Base-by-base conservation (phyloP, 139 green algal genomes). In the Eudorina sp. region DNA sequence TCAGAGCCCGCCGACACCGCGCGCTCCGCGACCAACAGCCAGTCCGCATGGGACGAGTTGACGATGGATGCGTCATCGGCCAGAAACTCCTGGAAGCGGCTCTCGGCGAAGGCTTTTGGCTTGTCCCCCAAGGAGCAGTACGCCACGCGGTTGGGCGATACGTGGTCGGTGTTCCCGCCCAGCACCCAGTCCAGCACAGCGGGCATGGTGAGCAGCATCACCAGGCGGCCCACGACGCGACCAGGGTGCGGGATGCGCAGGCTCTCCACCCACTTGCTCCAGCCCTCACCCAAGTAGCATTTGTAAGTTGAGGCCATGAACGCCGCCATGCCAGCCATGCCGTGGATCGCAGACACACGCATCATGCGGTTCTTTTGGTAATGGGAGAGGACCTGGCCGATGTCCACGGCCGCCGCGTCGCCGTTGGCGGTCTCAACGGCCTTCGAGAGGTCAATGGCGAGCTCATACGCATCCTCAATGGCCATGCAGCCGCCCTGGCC, bases 401-500 rank as follows among this genome's bases (percentile, higher is more conserved):
- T 53, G 55, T 89, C 34, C 8, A 89, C 70, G 3, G 40, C n/a
- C 34, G 60, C 31, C 18, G 34, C 60, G 45, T 85, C 60, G 36
- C 66, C 43, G 6, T 34, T 14, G n/a, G 53, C 86, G 16, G 83
- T n/a, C 18, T 84, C 68, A 45, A 93, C 79, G 14, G 90, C 89
- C 8, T 91, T 43, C 23, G 58, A 88, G 18, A 98, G 84, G 83
- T 95, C 92, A 23, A 89, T 70, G 3, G 90, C 92, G 46, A 98
- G 92, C 90, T 97, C 92, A 90, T 95, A 97, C 2, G 93, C 96
- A 68, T 98, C 96, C 91, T 98, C 96, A 64, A 98, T 98, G 23
- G 96, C 96, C 96, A 98, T 98, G 94, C 98, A 98, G 21, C 96
- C 96, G 29, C 98, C 89, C 89, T 99, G 98, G 5, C 98, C 98